These are phyloP conservation scores for Starmerella bombicola DNA, from an alignment of 805 yeast genomes.

Conservation along the genomic window DNA sequence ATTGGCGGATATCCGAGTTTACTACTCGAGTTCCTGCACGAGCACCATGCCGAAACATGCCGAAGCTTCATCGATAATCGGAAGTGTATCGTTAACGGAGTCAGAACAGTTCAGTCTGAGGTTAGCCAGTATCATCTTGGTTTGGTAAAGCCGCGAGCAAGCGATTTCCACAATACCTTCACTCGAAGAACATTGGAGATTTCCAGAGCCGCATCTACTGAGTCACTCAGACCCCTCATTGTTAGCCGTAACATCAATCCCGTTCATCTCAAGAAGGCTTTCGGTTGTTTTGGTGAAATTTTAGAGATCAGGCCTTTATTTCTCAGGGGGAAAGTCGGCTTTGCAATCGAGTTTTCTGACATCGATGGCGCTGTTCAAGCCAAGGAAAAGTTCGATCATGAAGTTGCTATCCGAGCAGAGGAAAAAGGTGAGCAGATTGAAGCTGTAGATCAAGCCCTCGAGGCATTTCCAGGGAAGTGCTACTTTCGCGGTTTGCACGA, in stretches of 20 bases:
- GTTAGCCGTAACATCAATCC: slow-evolving; percentile 6
- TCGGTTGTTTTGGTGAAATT: slow-evolving; percentile 12
- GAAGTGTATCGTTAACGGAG: slow-evolving; percentile 9
- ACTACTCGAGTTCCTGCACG: slow-evolving; percentile 5
- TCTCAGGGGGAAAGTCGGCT: slow-evolving; percentile 11
- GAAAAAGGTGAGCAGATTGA: no score
- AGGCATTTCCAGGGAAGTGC: neutral
- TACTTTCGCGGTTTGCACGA: slow-evolving; percentile 9
- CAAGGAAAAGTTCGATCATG: slow-evolving; percentile 14
- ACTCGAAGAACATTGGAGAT: slow-evolving; percentile 6
- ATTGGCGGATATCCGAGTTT: slow-evolving; percentile 1
- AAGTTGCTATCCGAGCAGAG: neutral
- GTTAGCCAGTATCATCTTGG: neutral
- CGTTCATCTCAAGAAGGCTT: slow-evolving; percentile 5
- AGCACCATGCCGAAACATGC: slow-evolving; percentile 4
- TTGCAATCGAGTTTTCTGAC: slow-evolving; percentile 16
- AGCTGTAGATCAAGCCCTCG: neutral
- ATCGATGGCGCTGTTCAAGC: slow-evolving; percentile 16
- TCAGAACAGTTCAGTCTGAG: neutral
- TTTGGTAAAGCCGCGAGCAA: neutral
- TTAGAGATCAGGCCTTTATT: slow-evolving; percentile 22
- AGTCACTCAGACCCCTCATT: neutral
- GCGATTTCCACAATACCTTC: no score
- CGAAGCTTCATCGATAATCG: neutral
- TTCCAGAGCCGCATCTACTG: neutral